phyloP scores from a whole-genome alignment of 176 grass and related monocot species.

The Carex pumila region DNA sequence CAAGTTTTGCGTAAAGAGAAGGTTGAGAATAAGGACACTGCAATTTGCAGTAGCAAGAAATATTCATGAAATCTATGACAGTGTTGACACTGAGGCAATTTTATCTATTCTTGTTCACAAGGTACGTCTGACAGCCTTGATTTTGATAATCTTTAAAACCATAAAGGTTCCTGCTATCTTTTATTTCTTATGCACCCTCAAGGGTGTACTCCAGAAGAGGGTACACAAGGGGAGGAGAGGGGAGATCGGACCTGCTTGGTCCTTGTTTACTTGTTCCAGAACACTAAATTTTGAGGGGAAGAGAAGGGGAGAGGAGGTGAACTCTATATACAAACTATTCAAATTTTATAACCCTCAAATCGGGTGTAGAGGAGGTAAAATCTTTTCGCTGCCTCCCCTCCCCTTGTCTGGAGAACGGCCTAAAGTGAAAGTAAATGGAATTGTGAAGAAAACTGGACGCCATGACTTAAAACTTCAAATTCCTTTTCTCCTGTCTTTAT shows the following conservation, averaged over 20 bases:
- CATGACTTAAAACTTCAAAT: neutral
- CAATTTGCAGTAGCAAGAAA: slow-evolving; percentile 62
- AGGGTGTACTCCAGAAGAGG: too few relatives aligned
- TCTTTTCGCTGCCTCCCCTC: too few relatives aligned
- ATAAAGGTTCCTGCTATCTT: neutral
- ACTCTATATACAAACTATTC: too few relatives aligned
- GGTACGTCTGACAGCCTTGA: slow-evolving; percentile 35
- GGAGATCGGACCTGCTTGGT: too few relatives aligned
- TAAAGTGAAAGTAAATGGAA: neutral
- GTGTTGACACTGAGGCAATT: slow-evolving; percentile 71
- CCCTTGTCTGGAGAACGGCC: too few relatives aligned
- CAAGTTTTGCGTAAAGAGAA: slow-evolving; percentile 75
- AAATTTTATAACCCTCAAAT: too few relatives aligned
- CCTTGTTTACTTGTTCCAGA: too few relatives aligned
- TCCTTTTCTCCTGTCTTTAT: neutral
- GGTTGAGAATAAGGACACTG: slow-evolving; percentile 87
- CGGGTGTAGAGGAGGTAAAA: too few relatives aligned
- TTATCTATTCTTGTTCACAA: slow-evolving; percentile 97
- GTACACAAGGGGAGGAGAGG: too few relatives aligned
- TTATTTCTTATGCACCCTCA: neutral
- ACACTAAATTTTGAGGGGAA: too few relatives aligned
- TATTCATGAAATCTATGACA: slow-evolving; percentile 91
- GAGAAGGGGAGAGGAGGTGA: too few relatives aligned
- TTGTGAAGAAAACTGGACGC: neutral
- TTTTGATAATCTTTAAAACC: slow-evolving; percentile 7